Base-by-base conservation (phyloP, 164 flowering plant species). In the Protea cynaroides region DNA sequence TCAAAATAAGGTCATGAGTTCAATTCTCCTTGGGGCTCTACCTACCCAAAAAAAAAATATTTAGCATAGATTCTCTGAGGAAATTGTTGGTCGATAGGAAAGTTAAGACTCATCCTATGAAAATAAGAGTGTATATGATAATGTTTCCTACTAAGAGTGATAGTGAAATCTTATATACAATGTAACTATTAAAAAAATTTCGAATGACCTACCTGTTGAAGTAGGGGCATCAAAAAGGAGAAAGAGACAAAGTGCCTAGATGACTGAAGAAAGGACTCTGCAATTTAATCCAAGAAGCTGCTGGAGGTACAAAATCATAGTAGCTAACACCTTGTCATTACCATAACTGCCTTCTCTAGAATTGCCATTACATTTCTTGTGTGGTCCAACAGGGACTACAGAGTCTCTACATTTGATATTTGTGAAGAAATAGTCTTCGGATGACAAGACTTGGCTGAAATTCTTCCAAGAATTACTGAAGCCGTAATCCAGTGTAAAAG, bases 401-500 rank as follows among this genome's bases (percentile, higher is more conserved):
- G 67, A 47, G 68, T 73, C 53, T 68, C 54, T 25, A 46, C 25
- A 15, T 64, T 70, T 22, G 71, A 60, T 34, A 50, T 71, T 56
- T 69, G 40, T 52, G 66, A 52, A 54, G 50, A 25, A 38, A 15
- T 38, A 17, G 60, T 17, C 34, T 67, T 63, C 47, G 55, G 25
- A 59, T 65, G 59, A 51, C 38, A 25, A 19, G 62, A 63, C 23
- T 70, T 79, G 25, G 10, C 24, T 40, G 79, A 76, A 64, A 82
- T 49, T 70, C 67, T 78, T 50, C 85, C 79, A 52, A 78, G 77
- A 67, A 93, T 86, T 37, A 79, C 86, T 3, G 94, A 82, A 61
- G 94, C 98, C 68, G 80, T 66, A 18, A 87, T 69, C 98, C 98
- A 93, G 11, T 92, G 88, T 56, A 93, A 61, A 72, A 90, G 85